Evolutionary conservation across 2,329 filamentous ascomycete genomes (phyloP).

Genomic region (Neurospora sp.): DNA sequence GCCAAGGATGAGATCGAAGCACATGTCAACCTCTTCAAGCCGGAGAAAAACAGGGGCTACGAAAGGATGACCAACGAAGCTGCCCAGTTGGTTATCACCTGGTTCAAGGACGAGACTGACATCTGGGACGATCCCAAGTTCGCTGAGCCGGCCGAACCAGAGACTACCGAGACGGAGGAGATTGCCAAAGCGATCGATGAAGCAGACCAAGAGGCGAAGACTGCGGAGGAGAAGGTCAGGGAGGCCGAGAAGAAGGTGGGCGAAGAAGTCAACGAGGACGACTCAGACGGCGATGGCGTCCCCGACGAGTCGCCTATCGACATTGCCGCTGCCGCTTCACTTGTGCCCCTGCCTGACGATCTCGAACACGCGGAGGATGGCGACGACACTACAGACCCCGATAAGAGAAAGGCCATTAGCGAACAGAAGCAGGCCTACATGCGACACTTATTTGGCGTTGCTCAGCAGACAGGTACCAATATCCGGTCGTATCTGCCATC

Average conservation of each 20-base stretch:
- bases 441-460: constrained; percentile 38
- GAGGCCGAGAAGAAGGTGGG: constrained; percentile 6
- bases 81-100: constrained; percentile 45
- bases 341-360: constrained; percentile 37
- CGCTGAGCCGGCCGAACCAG: constrained; percentile 13
- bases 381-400: constrained; percentile 11
- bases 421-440: constrained; percentile 32
- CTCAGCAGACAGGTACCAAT: constrained; percentile 37
- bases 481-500: constrained; percentile 36
- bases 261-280: constrained; percentile 19
- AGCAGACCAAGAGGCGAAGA: constrained; percentile 9
- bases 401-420: constrained; percentile 6
- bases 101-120: constrained; percentile 39
- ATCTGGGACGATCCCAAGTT: constrained; percentile 32
- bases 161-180: constrained; percentile 17
- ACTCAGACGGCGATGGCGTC: constrained; percentile 22
- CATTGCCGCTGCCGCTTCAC: constrained; percentile 40
- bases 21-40: constrained; percentile 57
- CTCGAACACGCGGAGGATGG: constrained; percentile 23
- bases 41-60: constrained; percentile 52
- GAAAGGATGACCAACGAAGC: constrained; percentile 51
- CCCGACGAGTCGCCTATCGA: constrained; percentile 40
- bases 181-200: constrained; percentile 17
- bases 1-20: constrained; percentile 62
- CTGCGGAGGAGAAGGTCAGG: constrained; percentile 3